Base-by-base conservation (phyloP, 768 basidiomycete genomes). In the Hirschioporus abietinus region DNA sequence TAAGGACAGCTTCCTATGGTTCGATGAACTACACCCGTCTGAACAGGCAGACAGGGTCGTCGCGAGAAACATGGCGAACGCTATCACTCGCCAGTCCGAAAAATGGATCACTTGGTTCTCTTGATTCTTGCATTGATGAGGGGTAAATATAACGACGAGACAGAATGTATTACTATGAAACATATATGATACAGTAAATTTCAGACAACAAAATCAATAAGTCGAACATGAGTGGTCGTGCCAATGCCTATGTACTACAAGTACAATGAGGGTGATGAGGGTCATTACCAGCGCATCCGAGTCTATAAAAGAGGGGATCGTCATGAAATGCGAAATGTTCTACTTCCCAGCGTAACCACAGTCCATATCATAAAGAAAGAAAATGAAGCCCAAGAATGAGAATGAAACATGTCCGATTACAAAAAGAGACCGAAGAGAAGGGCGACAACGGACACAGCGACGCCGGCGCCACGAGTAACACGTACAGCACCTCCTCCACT, bases 401-500 rank as follows among this genome's bases (percentile, higher is more conserved):
- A 24, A 61, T 5, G 18, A 3, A 61, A 24, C 30, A 61, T 25
- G 30, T 34, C 1, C 60, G 58, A 73, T 72, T 67, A 75, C 62
- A 73, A 61, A 27, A 76, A 57, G 60, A 70, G 34, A 8, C 74
- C 76, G 58, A 68, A 63, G 23, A 74, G 66, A 15, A 70, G 67
- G 60, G 71, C 69, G 18, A 72, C 61, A 27, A 73, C 65, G 52
- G 72, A 71, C 34, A 76, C 57, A 58, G 73, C 68, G 67, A 67
- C 69, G 66, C 75, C 74, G 60, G 75, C 74, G 68, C 71, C 71
- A 66, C 65, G 70, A 65, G 67, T 65, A 35, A 63, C 26, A 27
- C 35, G 34, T 10, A 23, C 7, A 1, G 34, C 66, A 10, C 57
- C 35, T 65, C 23, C 63, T 65, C 72, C 35, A 74, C 74, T 61